These are phyloP conservation scores for Penicillium atrosanguineum DNA, from an alignment of 495 filamentous ascomycete genomes.

Conservation along the genomic window DNA sequence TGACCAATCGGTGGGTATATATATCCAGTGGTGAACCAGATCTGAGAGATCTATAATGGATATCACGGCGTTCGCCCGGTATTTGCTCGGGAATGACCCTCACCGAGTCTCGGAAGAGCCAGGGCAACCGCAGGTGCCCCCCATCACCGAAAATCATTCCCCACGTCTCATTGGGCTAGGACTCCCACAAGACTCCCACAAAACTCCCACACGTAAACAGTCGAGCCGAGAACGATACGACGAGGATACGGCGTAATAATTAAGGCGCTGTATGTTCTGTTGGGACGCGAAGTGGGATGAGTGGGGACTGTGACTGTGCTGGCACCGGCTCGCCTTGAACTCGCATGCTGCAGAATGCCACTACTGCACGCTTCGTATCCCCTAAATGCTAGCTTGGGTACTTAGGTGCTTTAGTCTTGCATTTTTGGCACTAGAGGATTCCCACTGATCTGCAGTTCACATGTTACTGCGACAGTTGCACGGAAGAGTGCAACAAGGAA, in stretches of 20 bases:
- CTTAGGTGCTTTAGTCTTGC: not conserved
- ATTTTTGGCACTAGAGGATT: not conserved
- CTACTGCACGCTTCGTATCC: conserved; percentile 1
- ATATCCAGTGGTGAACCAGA: not conserved
- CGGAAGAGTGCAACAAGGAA: not conserved
- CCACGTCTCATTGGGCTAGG: not conserved
- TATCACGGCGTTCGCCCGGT: not conserved
- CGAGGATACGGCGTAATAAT: not conserved
- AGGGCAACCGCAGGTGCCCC: not conserved
- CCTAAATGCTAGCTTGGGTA: not conserved
- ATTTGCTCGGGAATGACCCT: not conserved
- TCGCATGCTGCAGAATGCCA: not conserved
- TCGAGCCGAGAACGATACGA: not conserved
- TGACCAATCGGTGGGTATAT: conserved; percentile 5
- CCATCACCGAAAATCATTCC: not conserved
- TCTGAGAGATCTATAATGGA: not conserved
- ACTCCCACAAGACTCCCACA: too few species aligned
- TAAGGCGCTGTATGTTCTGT: conserved; percentile 7
- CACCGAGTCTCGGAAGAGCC: not conserved
- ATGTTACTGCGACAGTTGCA: conserved; percentile 9
- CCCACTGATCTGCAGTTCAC: conserved; percentile 13
- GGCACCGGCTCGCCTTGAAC: not conserved
- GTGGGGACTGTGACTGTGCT: conserved; percentile 5
- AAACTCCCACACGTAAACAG: too few species aligned
- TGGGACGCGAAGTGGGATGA: conserved; percentile 20